Percentiles rank a stretch among this genome's conserved stretches.
These are phyloP conservation scores for Decorospora gaudefroyi DNA, from an alignment of 2,329 filamentous ascomycete species.

Conservation along the genomic window DNA sequence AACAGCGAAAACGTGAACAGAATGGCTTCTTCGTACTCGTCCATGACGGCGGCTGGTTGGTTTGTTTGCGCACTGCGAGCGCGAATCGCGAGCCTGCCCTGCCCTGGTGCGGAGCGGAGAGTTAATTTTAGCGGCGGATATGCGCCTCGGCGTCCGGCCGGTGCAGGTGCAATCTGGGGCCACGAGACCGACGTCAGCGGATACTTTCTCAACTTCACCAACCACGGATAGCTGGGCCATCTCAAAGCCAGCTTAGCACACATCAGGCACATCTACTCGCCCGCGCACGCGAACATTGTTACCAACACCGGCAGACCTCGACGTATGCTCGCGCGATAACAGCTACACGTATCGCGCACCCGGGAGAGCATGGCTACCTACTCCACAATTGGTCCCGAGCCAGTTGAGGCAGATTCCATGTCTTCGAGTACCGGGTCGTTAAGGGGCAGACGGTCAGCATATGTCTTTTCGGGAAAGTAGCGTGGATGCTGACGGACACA, in stretches of 20 bases:
- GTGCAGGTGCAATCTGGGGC: slow-evolving; percentile 1
- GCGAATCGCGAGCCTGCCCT: slow-evolving; percentile 25
- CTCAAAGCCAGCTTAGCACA: background rate
- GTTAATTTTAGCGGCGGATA: slow-evolving; percentile 24
- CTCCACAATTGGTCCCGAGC: slow-evolving; percentile 50
- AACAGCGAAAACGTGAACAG: slow-evolving; percentile 52
- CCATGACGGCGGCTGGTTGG: slow-evolving; percentile 30
- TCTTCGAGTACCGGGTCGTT: slow-evolving; percentile 50
- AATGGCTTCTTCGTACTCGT: slow-evolving; percentile 48
- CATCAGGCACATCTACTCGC: slow-evolving; percentile 3
- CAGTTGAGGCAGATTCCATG: slow-evolving; percentile 49
- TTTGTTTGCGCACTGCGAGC: slow-evolving; percentile 19
- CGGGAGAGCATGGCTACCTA: slow-evolving; percentile 52
- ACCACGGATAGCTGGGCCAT: slow-evolving; percentile 2
- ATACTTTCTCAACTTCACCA: slow-evolving; percentile 8
- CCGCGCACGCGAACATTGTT: background rate
- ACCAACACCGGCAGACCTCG: background rate
- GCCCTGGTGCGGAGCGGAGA: slow-evolving; percentile 3
- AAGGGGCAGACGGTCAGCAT: slow-evolving; percentile 42
- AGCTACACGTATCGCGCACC: slow-evolving; percentile 15
- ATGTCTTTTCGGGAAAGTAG: background rate
- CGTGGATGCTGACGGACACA: slow-evolving; percentile 39
- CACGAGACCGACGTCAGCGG: slow-evolving; percentile 15
- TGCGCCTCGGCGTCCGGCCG: background rate
- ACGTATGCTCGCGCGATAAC: slow-evolving; percentile 39